A percentile compares a stretch with the other conserved stretches of the same genome.
Conservation (phyloP, 2,329 filamentous ascomycete species). For the Thielaviopsis populi region DNA sequence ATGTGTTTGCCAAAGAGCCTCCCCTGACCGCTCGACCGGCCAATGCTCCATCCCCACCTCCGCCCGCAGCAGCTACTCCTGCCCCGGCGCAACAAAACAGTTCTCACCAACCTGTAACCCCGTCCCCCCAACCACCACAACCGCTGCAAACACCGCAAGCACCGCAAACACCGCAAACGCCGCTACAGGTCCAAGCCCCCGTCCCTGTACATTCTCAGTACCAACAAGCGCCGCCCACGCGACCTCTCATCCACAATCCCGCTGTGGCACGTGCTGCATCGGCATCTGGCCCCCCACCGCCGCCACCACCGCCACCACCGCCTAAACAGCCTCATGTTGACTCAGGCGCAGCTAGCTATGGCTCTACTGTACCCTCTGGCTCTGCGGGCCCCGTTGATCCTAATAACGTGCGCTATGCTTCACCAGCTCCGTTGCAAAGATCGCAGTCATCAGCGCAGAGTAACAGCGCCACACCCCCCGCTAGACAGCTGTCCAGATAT, state of each 20-base stretch:
- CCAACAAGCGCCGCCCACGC: constrained; percentile 18
- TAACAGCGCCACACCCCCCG: neutral
- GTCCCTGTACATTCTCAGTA: constrained; percentile 24
- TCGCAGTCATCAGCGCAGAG: neutral
- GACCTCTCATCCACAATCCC: neutral
- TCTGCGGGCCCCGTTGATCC: neutral
- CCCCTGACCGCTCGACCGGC: constrained; percentile 55
- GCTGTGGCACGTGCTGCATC: neutral
- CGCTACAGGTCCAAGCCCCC: constrained; percentile 23
- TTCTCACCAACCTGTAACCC: constrained; percentile 21
- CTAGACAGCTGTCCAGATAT: constrained; percentile 27
- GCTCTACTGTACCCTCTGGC: neutral
- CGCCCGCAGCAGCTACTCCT: constrained; percentile 32
- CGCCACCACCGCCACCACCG: constrained; percentile 23
- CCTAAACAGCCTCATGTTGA: constrained; percentile 18
- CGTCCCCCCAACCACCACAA: constrained; percentile 34
- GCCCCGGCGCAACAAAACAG: constrained; percentile 49
- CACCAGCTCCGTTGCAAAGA: neutral
- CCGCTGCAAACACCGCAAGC: neutral
- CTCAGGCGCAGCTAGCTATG: neutral
- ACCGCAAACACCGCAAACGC: neutral
- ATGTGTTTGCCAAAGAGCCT: constrained; percentile 87
- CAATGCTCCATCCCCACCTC: neutral
- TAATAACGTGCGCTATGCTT: neutral
- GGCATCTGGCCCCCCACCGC: constrained; percentile 19